Base-by-base conservation (phyloP, 768 basidiomycete genomes). In the Amanita rubescens region DNA sequence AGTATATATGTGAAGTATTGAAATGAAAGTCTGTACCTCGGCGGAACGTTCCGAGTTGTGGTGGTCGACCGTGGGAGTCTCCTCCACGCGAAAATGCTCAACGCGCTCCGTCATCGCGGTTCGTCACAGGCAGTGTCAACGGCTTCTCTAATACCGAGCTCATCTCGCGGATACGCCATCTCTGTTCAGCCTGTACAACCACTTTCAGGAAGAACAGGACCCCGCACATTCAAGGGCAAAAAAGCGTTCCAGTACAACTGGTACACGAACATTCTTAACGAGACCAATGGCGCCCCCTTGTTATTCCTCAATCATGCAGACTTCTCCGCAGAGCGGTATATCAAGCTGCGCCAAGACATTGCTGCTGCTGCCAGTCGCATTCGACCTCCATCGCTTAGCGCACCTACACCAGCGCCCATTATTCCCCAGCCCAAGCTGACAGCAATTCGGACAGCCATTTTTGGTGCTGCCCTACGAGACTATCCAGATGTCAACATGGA, bases 181-280 rank as follows among this genome's bases (percentile, higher is more conserved):
- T 82, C 82, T 5, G 67, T 86, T 41, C 68, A 72, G 37, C 72
- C 76, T 3, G 72, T 82, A 32, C 69, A 76, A 57, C 63, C 75
- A 32, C 75, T 80, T 38, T 74, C 77, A 4, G 70, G 79, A 3
- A 84, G 82, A 62, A 69, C 70, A 30, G 67, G 69, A 24, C 81
- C 83, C 0, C 87, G 93, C 39, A 74, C 80, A 55, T 94, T 91
- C 65, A 77, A 77, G 48, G 80, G 82, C 64, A 86, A 88, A 66
- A 96, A 94, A 67, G 75, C 82, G 1, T 84, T 81, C 68, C 83
- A 91, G 65, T 90, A 84, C 71, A 77, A 81, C 71, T 84, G 86
- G 69, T 93, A 93, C 75, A 73, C 77, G 53, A 77, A 76, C 61
- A 80, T 95, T 57, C 77, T 95, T 62, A 68, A 79, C 54, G 70